A percentile compares a stretch with the other conserved stretches of the same genome.
Evolutionary conservation across 2,329 filamentous ascomycete genomes (phyloP).

Genomic region (Penicillium olsonii): DNA sequence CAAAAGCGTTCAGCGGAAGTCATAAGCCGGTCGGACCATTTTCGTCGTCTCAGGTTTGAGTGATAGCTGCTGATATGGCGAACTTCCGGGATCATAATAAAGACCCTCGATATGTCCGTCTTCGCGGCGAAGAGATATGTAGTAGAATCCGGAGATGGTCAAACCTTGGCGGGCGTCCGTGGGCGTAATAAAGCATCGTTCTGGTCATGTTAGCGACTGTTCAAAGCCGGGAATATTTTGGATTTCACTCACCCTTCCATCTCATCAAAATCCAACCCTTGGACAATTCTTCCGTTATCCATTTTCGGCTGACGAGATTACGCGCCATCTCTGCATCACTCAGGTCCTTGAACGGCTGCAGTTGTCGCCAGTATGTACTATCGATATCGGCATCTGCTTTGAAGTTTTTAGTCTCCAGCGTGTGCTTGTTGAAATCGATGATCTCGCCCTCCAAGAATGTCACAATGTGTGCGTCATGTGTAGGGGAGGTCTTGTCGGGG

Average conservation of each 20-base stretch:
- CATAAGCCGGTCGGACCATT: slow-evolving; percentile 46
- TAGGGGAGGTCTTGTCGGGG: slow-evolving; percentile 52
- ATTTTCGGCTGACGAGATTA: slow-evolving; percentile 47
- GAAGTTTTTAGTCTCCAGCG: slow-evolving; percentile 50
- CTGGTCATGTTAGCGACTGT: slow-evolving; percentile 28
- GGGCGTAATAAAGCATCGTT: slow-evolving; percentile 52
- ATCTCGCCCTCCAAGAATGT: slow-evolving; percentile 71
- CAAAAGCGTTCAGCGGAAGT: slow-evolving; percentile 34
- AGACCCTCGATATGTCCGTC: slow-evolving; percentile 50
- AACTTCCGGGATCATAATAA: slow-evolving; percentile 53
- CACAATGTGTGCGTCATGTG: slow-evolving; percentile 55
- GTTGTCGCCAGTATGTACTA: slow-evolving; percentile 50
- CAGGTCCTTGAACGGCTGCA: slow-evolving; percentile 50
- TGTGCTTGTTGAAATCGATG: slow-evolving; percentile 60
- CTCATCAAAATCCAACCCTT: slow-evolving; percentile 53
- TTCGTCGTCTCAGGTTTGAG: slow-evolving; percentile 42
- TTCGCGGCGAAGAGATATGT: slow-evolving; percentile 49
- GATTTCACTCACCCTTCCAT: slow-evolving; percentile 48
- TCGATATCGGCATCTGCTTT: slow-evolving; percentile 49
- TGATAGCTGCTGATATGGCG: slow-evolving; percentile 51
- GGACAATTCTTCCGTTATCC: slow-evolving; percentile 44
- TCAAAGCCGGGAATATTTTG: not conserved
- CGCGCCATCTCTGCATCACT: slow-evolving; percentile 47
- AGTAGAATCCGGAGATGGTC: slow-evolving; percentile 55
- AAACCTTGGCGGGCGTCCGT: slow-evolving; percentile 49